Percentiles rank a stretch among this genome's conserved stretches.
Conservation (phyloP, 1,284 basidiomycete genomes). For the Ustilago trichophora region DNA sequence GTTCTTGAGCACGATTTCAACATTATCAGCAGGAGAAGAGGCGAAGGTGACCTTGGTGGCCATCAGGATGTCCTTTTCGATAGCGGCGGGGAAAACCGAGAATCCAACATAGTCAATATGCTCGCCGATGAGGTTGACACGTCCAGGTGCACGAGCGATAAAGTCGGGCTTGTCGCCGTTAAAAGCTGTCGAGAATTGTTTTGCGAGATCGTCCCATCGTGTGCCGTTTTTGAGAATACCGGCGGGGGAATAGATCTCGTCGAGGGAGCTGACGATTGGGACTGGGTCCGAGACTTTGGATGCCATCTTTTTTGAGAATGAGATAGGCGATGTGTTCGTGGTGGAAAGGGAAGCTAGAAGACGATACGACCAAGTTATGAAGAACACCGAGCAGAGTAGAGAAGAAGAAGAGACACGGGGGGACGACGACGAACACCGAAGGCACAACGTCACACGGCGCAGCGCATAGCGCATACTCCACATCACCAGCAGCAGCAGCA, state of each 20-base stretch:
- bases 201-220: conserved; percentile 52
- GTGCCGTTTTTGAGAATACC: conserved; percentile 39
- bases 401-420: no score
- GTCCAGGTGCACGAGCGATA: conserved; percentile 63
- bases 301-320: conserved; percentile 3
- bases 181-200: conserved; percentile 38
- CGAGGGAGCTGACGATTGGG: conserved; percentile 50
- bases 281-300: conserved; percentile 49
- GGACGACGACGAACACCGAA: conserved; percentile 11
- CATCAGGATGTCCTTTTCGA: conserved; percentile 66
- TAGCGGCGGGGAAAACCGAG: conserved; percentile 62
- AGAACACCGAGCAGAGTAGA: not conserved
- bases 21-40: conserved; percentile 1
- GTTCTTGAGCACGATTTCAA: conserved; percentile 50
- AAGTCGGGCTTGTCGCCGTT: conserved; percentile 43
- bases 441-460: not conserved
- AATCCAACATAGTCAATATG: conserved; percentile 64
- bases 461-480: conserved; percentile 2
- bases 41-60: conserved; percentile 47
- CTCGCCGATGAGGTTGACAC: conserved; percentile 65
- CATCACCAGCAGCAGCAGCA: not conserved
- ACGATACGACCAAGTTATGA: not conserved
- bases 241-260: conserved; percentile 53
- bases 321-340: not conserved
- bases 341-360: not conserved